Conservation (phyloP, 257 asterid species). For the Nicotiana paniculata region DNA sequence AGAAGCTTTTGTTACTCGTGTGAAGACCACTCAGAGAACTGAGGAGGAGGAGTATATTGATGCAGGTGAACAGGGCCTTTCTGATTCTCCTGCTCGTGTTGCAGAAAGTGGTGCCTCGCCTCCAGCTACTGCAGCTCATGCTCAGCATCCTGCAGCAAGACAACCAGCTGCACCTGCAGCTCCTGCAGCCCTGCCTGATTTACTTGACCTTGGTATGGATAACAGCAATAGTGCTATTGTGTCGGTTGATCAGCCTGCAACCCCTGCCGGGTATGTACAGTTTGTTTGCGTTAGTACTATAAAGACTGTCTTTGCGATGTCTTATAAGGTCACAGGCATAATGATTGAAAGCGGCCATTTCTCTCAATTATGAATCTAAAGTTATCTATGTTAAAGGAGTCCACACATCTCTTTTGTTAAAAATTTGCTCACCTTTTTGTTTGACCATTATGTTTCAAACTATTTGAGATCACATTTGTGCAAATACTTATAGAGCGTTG, state of each 20-base stretch:
- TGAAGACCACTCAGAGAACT: slow-evolving; percentile 70
- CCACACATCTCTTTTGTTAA: not conserved
- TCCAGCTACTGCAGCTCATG: slow-evolving; percentile 49
- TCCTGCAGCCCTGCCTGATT: slow-evolving; percentile 77
- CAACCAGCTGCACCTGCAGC: slow-evolving; percentile 43
- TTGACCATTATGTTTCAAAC: slow-evolving; percentile 3
- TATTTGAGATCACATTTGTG: not conserved
- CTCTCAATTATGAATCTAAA: not conserved
- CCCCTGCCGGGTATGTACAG: slow-evolving; percentile 51
- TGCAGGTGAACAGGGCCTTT: slow-evolving; percentile 63
- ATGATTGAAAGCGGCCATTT: not conserved
- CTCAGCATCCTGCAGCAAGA: slow-evolving; percentile 43
- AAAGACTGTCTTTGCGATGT: not conserved
- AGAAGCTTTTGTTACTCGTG: slow-evolving; percentile 90
- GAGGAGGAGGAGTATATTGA: slow-evolving; percentile 97
- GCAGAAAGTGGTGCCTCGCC: slow-evolving; percentile 52
- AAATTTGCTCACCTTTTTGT: not conserved
- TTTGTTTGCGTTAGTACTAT: not conserved
- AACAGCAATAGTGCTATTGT: slow-evolving; percentile 59
- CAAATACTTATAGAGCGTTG: not conserved
- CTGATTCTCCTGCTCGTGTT: slow-evolving; percentile 69
- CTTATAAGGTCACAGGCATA: not conserved
- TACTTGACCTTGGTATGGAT: slow-evolving; percentile 92
- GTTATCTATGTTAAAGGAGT: not conserved
- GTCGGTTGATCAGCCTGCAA: slow-evolving; percentile 55